Conservation (phyloP, 148 eudicot species). For the Limonium bicolor region DNA sequence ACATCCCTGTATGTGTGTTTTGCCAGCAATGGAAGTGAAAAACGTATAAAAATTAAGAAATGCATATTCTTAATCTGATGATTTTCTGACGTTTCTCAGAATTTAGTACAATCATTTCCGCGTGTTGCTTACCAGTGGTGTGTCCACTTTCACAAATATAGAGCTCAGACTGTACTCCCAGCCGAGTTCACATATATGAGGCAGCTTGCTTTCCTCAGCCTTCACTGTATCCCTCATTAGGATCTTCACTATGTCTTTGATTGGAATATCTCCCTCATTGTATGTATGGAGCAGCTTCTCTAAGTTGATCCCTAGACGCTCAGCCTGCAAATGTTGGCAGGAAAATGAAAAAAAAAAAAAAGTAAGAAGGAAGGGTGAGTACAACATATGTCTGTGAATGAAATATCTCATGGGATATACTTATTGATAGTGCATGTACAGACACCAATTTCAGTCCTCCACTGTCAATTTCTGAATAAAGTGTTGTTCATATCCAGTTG, state of each 20-base stretch:
- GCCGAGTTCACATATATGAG: constrained; percentile 37
- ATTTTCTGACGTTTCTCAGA: background rate
- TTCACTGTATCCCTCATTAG: constrained; percentile 48
- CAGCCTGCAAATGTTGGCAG: constrained; percentile 33
- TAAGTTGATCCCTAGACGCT: constrained; percentile 32
- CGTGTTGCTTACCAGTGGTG: constrained; percentile 30
- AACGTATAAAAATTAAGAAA: background rate
- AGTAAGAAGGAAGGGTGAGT: too few relatives aligned
- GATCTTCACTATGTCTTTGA: constrained; percentile 37
- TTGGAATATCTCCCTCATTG: constrained; percentile 28
- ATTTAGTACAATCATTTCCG: background rate
- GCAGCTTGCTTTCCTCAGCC: constrained; percentile 42
- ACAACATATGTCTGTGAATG: too few relatives aligned
- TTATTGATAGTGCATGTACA: too few relatives aligned
- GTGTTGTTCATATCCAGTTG: too few relatives aligned
- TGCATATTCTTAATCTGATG: background rate
- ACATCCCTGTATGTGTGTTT: constrained; percentile 28
- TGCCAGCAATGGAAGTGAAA: too few relatives aligned
- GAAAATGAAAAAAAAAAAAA: too few relatives aligned
- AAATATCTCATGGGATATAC: too few relatives aligned
- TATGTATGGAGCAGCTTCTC: constrained; percentile 15
- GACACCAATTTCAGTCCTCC: too few relatives aligned
- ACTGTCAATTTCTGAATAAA: too few relatives aligned
- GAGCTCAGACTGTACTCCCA: constrained; percentile 58
- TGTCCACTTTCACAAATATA: constrained; percentile 49